Base-by-base conservation (phyloP, 73 alveolate species). In the Blepharisma stoltei region DNA sequence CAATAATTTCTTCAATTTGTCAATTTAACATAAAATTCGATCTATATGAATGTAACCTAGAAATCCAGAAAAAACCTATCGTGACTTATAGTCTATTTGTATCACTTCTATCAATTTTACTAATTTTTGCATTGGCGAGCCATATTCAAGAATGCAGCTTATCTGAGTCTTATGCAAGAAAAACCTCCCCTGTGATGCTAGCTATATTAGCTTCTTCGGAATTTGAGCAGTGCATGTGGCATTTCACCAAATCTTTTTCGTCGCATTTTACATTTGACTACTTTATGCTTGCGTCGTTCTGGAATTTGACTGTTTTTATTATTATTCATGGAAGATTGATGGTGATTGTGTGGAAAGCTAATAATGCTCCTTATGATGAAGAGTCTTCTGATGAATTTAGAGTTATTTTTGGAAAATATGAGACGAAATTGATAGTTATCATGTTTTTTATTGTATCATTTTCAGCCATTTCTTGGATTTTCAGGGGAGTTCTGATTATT, bases 71-170 rank as follows among this genome's bases (percentile, higher is more conserved):
- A 60, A 38, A 60, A 25, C 73, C 73, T 18, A 60, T 60, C 2
- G 73, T 60, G 38, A 60, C 46, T 38, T 60, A 60, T 5, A 60
- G 73, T 25, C 23, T 60, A 8, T 8, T 60, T 18, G 23, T 60
- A 20, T 20, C 73, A 8, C 23, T n/a, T 25, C 18, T 60, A 25
- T n/a, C 49, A 60, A 25, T 60, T 1, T n/a, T 38, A 3, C 45
- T 60, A 2, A 60, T 60, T 9, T 25, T 60, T 25, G 38, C 73
- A 14, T 60, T 60, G 14, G 14, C 73, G 2, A 60, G 23, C 18
- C 73, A 60, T 25, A 20, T 47, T 20, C 73, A 60, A 60, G 73
- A 60, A 8, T 60, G 73, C 46, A 25, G 41, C 41, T 32, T 60
- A 9, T 60, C 73, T 18, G 73, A 60, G 5, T 14, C 18, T 1